Percentiles rank a stretch among this genome's conserved stretches.
These are phyloP conservation scores for Puya raimondii DNA, from an alignment of 176 grass and related monocot genomes.

Conservation along the genomic window DNA sequence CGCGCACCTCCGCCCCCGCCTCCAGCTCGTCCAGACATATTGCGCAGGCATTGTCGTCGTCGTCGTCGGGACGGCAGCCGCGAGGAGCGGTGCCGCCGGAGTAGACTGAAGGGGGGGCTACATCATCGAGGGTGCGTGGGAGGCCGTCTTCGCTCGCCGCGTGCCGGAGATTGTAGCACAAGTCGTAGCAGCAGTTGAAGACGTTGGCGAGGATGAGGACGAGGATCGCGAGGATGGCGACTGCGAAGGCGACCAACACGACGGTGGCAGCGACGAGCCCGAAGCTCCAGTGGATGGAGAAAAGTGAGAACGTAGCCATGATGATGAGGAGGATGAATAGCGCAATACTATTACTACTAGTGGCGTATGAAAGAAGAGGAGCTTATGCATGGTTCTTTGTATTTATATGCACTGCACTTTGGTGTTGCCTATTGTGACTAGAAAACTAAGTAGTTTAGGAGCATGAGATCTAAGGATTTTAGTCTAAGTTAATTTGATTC, in stretches of 20 bases:
- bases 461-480: no score
- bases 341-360: not conserved
- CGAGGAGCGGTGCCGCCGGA: not conserved
- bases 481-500: no score
- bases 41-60: not conserved
- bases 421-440: no score
- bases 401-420: no score
- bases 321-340: not conserved
- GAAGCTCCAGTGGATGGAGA: not conserved
- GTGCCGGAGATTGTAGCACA: not conserved
- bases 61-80: not conserved
- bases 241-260: not conserved
- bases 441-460: no score
- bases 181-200: not conserved
- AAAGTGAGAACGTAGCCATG: not conserved
- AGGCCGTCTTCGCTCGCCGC: not conserved
- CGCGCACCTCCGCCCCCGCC: constrained; percentile 1
- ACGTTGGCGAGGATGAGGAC: not conserved
- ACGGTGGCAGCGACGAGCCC: not conserved
- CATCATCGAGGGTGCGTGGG: not conserved
- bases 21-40: not conserved
- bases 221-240: not conserved
- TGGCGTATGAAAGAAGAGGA: no score
- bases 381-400: no score
- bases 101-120: not conserved